phyloP scores from a whole-genome alignment of 2,329 filamentous ascomycete genomes.

The Fusarium sororula region DNA sequence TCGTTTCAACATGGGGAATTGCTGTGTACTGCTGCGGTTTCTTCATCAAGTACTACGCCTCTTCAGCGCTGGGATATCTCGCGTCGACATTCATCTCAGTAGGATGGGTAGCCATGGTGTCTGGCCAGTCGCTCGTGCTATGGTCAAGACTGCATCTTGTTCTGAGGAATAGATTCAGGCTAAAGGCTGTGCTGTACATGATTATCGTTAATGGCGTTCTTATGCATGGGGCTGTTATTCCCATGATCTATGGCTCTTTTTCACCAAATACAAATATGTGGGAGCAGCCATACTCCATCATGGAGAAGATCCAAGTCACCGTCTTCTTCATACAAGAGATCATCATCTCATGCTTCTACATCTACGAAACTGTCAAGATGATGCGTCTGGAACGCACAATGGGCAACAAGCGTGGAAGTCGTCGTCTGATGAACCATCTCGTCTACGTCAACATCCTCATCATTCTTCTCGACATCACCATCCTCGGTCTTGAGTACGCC shows the following conservation, averaged over 20 bases:
- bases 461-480: slow-evolving; percentile 56
- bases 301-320: slow-evolving; percentile 66
- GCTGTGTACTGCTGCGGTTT: slow-evolving; percentile 55
- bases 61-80: slow-evolving; percentile 30
- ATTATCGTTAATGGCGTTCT: slow-evolving; percentile 64
- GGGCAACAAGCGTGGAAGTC: slow-evolving; percentile 32
- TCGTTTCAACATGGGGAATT: slow-evolving; percentile 48
- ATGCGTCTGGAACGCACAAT: slow-evolving; percentile 53
- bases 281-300: slow-evolving; percentile 51
- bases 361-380: slow-evolving; percentile 61
- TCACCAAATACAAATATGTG: slow-evolving; percentile 36
- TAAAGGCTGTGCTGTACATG: slow-evolving; percentile 63
- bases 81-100: slow-evolving; percentile 33
- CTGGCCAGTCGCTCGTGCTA: slow-evolving; percentile 68
- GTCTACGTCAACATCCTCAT: slow-evolving; percentile 58
- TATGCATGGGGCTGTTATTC: slow-evolving; percentile 62
- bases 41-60: slow-evolving; percentile 50
- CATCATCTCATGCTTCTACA: slow-evolving; percentile 62
- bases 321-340: slow-evolving; percentile 66
- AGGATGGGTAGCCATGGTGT: slow-evolving; percentile 61
- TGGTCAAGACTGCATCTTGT: slow-evolving; percentile 71
- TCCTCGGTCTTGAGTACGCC: slow-evolving; percentile 50
- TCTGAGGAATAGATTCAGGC: slow-evolving; percentile 57
- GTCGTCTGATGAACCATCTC: slow-evolving; percentile 50
- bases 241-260: slow-evolving; percentile 64